Conservation (phyloP, 169 alveolate species). For the Eimeria mitis region DNA sequence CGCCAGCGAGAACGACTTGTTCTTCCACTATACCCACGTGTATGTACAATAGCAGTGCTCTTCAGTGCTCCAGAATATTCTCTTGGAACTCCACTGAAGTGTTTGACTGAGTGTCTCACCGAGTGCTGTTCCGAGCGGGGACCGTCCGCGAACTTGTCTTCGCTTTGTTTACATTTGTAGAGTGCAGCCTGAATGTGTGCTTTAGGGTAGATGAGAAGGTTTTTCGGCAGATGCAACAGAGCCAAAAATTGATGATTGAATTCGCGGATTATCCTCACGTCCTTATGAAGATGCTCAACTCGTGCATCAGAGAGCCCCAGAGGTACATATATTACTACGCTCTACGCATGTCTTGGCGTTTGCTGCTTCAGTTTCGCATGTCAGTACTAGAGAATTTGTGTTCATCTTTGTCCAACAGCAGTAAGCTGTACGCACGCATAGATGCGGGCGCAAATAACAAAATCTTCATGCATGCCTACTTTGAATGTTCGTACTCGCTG, state of each 20-base stretch:
- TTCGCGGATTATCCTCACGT: conserved; percentile 93
- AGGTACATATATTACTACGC: conserved; percentile 79
- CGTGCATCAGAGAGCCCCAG: conserved; percentile 96
- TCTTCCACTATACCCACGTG: conserved; percentile 95
- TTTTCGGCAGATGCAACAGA: conserved; percentile 92
- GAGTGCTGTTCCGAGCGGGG: background rate
- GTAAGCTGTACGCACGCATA: background rate
- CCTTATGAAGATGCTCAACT: conserved; percentile 95
- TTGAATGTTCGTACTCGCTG: background rate
- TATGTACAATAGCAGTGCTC: conserved; percentile 1
- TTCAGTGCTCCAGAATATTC: background rate
- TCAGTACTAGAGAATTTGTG: background rate
- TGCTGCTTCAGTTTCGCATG: conserved; percentile 4
- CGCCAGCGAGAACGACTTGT: conserved; percentile 96
- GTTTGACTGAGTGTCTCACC: background rate
- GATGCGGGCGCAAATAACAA: background rate
- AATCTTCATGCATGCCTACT: too few species aligned
- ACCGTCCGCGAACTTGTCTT: background rate
- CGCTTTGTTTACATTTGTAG: background rate
- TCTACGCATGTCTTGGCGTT: background rate
- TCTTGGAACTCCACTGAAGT: background rate
- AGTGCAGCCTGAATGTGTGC: background rate
- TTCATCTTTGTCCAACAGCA: background rate
- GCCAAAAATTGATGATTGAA: conserved; percentile 96
- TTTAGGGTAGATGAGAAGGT: conserved; percentile 90